Evolutionary conservation across 2,329 filamentous ascomycete genomes (phyloP), one percentile per base, ranked within the genome.

Genomic region (Ceratocystis papillata): DNA sequence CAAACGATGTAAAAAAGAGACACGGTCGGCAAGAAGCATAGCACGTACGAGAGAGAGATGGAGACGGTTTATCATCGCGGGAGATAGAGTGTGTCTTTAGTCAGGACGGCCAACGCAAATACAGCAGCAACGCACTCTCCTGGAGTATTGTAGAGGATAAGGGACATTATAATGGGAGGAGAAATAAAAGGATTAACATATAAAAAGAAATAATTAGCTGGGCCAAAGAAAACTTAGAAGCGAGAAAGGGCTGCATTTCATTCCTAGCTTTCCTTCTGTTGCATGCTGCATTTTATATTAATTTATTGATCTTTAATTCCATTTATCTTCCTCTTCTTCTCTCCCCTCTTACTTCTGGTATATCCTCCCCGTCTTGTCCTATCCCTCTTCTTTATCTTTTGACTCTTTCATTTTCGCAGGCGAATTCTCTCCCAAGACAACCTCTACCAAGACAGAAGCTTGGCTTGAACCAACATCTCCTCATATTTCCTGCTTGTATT

Each of bases 261-360:
- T 62, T 46, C 20, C 22, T 62, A 3, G 25, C 7, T 46, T n/a
- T 28, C 20, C 10, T 44, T 20, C 20, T 22, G 46, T 20, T 25
- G 15, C 37, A 22, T 41, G 28, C 44, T 45, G 20, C 22, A 15
- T 10, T 45, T 45, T 5, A 10, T 62, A 28, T 62, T 62, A 33
- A 33, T 30, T 41, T 37, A 37, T 33, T 61, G 17, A 33, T 61
- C 25, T 61, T 41, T 41, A 37, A 41, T 61, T 61, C 57, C 57
- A 17, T 20, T 41, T 44, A 15, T 41, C 10, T 57, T 57, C 7
- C 53, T 57, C 30, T 28, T 57, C 22, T 28, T 57, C 10, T 57
- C 17, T 10, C 30, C 30, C 17, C 22, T 28, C 30, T 57, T 28
- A 15, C 50, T 57, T 57, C 20, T 57, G 37, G 37, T 41, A 41